phyloP scores from a whole-genome alignment of 768 basidiomycete species.

The Galerina marginata region DNA sequence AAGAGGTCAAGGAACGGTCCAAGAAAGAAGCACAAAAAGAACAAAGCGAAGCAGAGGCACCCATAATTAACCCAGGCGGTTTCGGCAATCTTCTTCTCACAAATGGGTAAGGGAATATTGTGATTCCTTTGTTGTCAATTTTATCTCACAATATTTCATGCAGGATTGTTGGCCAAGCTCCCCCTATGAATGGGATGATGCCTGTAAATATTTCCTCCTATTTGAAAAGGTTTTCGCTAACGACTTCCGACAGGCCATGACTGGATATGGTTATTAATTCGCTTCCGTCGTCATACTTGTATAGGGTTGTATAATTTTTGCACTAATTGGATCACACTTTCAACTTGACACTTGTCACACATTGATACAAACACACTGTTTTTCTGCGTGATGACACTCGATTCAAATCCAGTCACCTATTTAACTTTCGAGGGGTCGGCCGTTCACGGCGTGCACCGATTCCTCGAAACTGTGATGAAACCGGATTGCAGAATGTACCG shows the following conservation, averaged over 20 bases:
- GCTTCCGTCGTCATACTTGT: conserved; percentile 31
- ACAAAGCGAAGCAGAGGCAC: conserved; percentile 82
- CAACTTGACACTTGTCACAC: too few species aligned
- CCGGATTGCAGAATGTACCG: too few species aligned
- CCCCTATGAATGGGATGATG: conserved; percentile 74
- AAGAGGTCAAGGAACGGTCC: conserved; percentile 85
- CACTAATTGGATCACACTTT: conserved; percentile 30
- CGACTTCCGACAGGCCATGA: conserved; percentile 53
- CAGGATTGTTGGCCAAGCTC: conserved; percentile 69
- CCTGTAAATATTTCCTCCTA: conserved; percentile 54
- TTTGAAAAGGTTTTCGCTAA: background rate
- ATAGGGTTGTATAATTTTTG: conserved; percentile 38
- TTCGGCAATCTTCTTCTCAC: conserved; percentile 70
- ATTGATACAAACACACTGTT: too few species aligned
- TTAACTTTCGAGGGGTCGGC: too few species aligned
- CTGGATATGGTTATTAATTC: conserved; percentile 58
- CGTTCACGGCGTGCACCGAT: too few species aligned
- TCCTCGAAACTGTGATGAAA: too few species aligned
- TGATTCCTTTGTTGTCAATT: conserved; percentile 6
- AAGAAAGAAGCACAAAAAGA: conserved; percentile 91
- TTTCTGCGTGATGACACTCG: too few species aligned
- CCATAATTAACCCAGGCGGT: conserved; percentile 87
- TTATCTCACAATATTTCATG: conserved; percentile 2
- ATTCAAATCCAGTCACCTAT: too few species aligned
- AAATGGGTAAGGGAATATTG: conserved; percentile 60